Percentiles rank a stretch among this genome's conserved stretches.
Evolutionary conservation across 495 filamentous ascomycete genomes (phyloP).

Genomic region (Penicillium pancosmium): DNA sequence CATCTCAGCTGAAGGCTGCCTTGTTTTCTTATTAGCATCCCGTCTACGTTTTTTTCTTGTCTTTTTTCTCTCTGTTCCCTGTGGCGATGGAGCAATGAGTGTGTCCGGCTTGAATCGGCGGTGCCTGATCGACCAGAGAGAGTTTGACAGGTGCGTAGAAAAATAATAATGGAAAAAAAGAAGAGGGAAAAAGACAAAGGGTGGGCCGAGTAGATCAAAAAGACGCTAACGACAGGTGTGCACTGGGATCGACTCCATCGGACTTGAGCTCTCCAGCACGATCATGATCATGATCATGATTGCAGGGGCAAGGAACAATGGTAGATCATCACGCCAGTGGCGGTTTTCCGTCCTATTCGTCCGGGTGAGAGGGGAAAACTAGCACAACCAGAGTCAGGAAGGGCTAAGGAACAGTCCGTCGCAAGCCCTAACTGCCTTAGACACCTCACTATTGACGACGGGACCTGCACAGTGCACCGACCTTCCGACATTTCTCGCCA

Average conservation of each 20-base stretch:
- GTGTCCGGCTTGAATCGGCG: neutral
- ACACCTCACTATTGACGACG: conserved; percentile 1
- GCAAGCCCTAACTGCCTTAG: conserved; percentile 2
- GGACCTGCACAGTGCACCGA: conserved; percentile 14
- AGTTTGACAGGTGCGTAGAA: conserved; percentile 21
- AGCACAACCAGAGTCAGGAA: neutral
- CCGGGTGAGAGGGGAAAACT: neutral
- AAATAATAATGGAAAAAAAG: conserved; percentile 15
- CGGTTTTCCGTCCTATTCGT: conserved; percentile 11
- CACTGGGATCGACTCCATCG: conserved; percentile 14
- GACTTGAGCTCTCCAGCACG: conserved; percentile 5
- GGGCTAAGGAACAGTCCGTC: neutral
- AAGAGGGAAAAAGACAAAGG: conserved; percentile 12
- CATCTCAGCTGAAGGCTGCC: conserved; percentile 3
- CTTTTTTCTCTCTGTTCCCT: neutral
- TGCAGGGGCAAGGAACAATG: conserved; percentile 11
- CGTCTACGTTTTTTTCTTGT: neutral
- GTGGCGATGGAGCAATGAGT: neutral
- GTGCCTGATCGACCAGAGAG: conserved; percentile 30
- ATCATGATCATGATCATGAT: conserved; percentile 8
- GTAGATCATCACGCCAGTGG: conserved; percentile 16
- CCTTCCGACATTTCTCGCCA: conserved; percentile 19
- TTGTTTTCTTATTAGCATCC: neutral
- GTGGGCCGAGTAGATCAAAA: conserved; percentile 11
- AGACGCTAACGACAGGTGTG: conserved; percentile 8